Base-by-base conservation (phyloP, 2,329 filamentous ascomycete genomes). In the Clonostachys solani region DNA sequence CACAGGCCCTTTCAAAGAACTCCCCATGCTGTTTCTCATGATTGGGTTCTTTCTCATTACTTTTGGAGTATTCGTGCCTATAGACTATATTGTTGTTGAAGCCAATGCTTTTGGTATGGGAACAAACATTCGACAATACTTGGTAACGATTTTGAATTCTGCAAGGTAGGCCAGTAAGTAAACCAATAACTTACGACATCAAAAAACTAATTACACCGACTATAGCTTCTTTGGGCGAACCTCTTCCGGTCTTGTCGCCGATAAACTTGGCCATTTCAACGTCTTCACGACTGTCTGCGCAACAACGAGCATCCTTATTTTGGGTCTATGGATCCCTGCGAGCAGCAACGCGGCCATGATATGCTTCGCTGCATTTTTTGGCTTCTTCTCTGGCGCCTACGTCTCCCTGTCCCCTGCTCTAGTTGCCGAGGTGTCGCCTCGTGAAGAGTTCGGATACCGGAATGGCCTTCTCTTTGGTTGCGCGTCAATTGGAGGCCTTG, bases 321-420 rank as follows among this genome's bases (percentile, higher is more conserved):
- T 69, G 7, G 65, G 53, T 36, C 58, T 82, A 17, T 70, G 67
- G 67, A 57, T 69, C 6, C 61, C 64, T 0, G 23, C 23, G 9
- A 18, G 36, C 4, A 68, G 56, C 12, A 61, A 60, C 6, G 71
- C 72, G 1, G 69, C 74, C 1, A 74, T 80, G 44, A 75, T 86
- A 43, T 66, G 78, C 13, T 87, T 84, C 58, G 72, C 75, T 5
- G 70, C 72, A 3, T 56, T 84, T 2, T 87, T 83, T 50, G 84
- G 83, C 7, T 84, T 86, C 57, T 72, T 72, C n/a, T 80, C 76
- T 2, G 84, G 83, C 10, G 75, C 77, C 3, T 83, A 80, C 50
- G 76, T 84, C 15, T 75, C 76, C 1, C 64, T 87, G 16, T 68
- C 71, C 0, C 80, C 84, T 0, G 73, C 81, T 0, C 64, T 84